phyloP scores from a whole-genome alignment of 1,284 basidiomycete species.

The Ganoderma resinaceum region DNA sequence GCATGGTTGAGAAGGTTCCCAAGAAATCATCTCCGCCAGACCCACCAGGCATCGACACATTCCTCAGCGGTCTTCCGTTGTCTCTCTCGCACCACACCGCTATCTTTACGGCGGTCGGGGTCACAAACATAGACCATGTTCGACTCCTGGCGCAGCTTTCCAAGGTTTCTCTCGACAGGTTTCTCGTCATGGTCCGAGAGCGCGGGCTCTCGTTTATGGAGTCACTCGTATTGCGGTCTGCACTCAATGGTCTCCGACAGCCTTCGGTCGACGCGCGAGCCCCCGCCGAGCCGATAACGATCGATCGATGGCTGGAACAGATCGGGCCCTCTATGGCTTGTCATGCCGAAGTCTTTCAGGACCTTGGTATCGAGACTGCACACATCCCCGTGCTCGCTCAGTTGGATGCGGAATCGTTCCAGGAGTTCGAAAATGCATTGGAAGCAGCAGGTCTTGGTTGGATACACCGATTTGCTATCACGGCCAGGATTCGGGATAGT shows the following conservation, averaged over 20 bases:
- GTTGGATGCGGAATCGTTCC: constrained; percentile 16
- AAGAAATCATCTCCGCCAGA: not conserved
- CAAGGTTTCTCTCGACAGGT: not conserved
- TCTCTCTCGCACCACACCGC: not conserved
- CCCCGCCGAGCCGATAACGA: not conserved
- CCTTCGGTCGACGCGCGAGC: not conserved
- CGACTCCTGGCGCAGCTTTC: not conserved
- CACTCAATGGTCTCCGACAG: constrained; percentile 9
- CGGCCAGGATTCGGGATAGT: not conserved
- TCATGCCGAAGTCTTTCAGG: constrained; percentile 9
- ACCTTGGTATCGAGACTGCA: constrained; percentile 14
- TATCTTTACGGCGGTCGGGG: not conserved
- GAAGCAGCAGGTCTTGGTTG: constrained; percentile 10
- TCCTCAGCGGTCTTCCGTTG: not conserved
- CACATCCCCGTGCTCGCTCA: constrained; percentile 22
- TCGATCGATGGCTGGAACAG: constrained; percentile 13
- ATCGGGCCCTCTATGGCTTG: constrained; percentile 11
- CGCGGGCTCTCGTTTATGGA: constrained; percentile 22
- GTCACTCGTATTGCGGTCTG: constrained; percentile 20
- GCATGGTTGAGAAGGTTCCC: not conserved
- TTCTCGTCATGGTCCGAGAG: constrained; percentile 4
- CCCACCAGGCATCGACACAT: not conserved
- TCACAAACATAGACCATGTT: not conserved
- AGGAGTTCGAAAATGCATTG: constrained; percentile 18
- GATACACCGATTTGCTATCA: constrained; percentile 20